Evolutionary conservation across 2,329 filamentous ascomycete genomes (phyloP).

Genomic region (Sclerotinia glacialis): DNA sequence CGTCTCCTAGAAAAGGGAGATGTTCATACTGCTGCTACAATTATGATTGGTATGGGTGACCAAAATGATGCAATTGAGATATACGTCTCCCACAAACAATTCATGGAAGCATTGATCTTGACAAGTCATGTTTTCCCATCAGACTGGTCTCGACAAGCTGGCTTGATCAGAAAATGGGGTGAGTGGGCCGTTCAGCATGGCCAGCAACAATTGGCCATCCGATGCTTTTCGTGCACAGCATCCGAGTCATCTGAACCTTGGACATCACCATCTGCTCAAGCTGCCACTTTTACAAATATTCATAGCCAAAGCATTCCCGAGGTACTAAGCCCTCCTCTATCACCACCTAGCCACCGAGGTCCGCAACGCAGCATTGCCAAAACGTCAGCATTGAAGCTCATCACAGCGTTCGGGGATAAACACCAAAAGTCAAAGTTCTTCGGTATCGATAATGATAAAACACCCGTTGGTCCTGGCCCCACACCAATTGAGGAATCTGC

Average conservation of each 20-base stretch:
- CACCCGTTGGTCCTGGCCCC: slow-evolving; percentile 75
- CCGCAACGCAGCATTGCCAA: slow-evolving; percentile 67
- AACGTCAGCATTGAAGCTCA: slow-evolving; percentile 81
- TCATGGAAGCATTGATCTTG: slow-evolving; percentile 88
- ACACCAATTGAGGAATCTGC: slow-evolving; percentile 86
- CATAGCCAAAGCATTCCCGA: slow-evolving; percentile 59
- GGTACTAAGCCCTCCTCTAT: slow-evolving; percentile 68
- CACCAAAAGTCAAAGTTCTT: slow-evolving; percentile 63
- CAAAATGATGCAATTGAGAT: slow-evolving; percentile 93
- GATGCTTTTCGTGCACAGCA: slow-evolving; percentile 89
- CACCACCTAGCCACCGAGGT: slow-evolving; percentile 63
- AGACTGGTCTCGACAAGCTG: slow-evolving; percentile 88
- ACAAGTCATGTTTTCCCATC: slow-evolving; percentile 77
- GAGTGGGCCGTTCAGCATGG: slow-evolving; percentile 84
- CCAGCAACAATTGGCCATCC: slow-evolving; percentile 84
- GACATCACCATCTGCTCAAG: slow-evolving; percentile 77
- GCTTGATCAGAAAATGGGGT: slow-evolving; percentile 90
- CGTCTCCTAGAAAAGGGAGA: slow-evolving; percentile 86
- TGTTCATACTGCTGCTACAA: slow-evolving; percentile 85
- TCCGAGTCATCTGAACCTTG: slow-evolving; percentile 82
- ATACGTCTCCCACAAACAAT: slow-evolving; percentile 86
- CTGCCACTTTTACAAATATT: slow-evolving; percentile 55
- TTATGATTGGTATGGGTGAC: slow-evolving; percentile 89
- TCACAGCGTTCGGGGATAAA: slow-evolving; percentile 77
- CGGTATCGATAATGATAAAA: slow-evolving; percentile 57